A percentile compares a stretch with the other conserved stretches of the same genome.
phyloP scores from a whole-genome alignment of 2,329 filamentous ascomycete species.

The Ceratocystis lukuohia region DNA sequence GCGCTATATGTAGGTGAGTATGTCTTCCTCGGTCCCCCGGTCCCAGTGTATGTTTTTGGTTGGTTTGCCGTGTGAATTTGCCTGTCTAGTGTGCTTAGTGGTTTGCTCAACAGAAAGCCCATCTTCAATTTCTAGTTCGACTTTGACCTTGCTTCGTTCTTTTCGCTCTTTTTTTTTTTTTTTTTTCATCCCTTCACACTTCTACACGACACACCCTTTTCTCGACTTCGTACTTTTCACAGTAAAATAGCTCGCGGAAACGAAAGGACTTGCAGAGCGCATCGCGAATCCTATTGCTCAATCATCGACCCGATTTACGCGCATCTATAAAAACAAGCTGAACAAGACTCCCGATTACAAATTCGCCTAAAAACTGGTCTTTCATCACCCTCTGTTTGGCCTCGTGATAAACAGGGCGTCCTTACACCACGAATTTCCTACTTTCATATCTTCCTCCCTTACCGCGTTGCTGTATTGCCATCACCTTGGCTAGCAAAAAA shows the following conservation, averaged over 20 bases:
- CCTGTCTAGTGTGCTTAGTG: background rate
- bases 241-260: background rate
- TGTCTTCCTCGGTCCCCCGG: conserved; percentile 5
- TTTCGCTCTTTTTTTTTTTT: too few relatives aligned
- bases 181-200: background rate
- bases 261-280: background rate
- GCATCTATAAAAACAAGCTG: background rate
- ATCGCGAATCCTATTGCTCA: background rate
- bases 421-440: background rate
- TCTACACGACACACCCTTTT: background rate
- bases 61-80: background rate
- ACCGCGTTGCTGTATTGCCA: background rate
- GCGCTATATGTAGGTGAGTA: background rate
- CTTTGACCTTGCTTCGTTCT: too few relatives aligned
- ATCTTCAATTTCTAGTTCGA: too few relatives aligned
- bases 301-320: background rate
- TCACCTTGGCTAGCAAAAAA: background rate
- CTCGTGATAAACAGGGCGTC: background rate
- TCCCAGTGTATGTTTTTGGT: background rate
- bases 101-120: too few relatives aligned
- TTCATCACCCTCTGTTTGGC: background rate
- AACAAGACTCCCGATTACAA: background rate
- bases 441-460: background rate
- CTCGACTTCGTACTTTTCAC: background rate
- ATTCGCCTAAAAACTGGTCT: background rate